Evolutionary conservation across 2,329 filamentous ascomycete species (phyloP).

Genomic region (Alternaria viburni): DNA sequence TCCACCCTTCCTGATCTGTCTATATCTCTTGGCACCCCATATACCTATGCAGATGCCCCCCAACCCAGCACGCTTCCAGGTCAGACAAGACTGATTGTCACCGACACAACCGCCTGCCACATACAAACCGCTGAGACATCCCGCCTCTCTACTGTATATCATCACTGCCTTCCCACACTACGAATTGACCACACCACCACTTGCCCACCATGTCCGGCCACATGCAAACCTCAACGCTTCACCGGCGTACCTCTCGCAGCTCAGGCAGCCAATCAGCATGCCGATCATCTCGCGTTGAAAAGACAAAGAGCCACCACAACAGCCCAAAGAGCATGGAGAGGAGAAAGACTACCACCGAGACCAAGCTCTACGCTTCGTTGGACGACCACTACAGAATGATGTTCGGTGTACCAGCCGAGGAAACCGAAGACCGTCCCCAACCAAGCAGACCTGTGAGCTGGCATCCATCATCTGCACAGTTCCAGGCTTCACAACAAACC

Average conservation of each 20-base stretch:
- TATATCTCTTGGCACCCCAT: slow-evolving; percentile 47
- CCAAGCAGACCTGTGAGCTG: slow-evolving; percentile 70
- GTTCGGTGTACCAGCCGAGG: slow-evolving; percentile 45
- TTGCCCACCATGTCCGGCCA: slow-evolving; percentile 33
- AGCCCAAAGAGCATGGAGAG: slow-evolving; percentile 46
- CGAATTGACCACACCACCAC: background rate
- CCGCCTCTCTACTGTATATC: background rate
- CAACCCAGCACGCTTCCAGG: slow-evolving; percentile 19
- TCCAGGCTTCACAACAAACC: slow-evolving; percentile 32
- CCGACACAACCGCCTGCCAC: slow-evolving; percentile 20
- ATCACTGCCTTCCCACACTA: slow-evolving; percentile 22
- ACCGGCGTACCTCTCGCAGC: slow-evolving; percentile 42
- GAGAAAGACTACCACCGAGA: slow-evolving; percentile 46
- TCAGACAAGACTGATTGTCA: slow-evolving; percentile 28
- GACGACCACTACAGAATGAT: slow-evolving; percentile 52
- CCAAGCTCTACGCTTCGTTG: slow-evolving; percentile 48
- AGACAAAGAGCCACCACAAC: slow-evolving; percentile 49
- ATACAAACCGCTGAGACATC: slow-evolving; percentile 15
- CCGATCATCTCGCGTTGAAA: slow-evolving; percentile 47
- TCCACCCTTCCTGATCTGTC: slow-evolving; percentile 43
- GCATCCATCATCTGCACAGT: slow-evolving; percentile 69
- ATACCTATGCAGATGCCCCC: slow-evolving; percentile 44
- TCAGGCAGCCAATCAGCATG: slow-evolving; percentile 33
- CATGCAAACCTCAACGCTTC: slow-evolving; percentile 34
- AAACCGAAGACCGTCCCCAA: slow-evolving; percentile 34